Evolutionary conservation across 2,329 filamentous ascomycete species (phyloP).

Genomic region (Corinectria fuckeliana): DNA sequence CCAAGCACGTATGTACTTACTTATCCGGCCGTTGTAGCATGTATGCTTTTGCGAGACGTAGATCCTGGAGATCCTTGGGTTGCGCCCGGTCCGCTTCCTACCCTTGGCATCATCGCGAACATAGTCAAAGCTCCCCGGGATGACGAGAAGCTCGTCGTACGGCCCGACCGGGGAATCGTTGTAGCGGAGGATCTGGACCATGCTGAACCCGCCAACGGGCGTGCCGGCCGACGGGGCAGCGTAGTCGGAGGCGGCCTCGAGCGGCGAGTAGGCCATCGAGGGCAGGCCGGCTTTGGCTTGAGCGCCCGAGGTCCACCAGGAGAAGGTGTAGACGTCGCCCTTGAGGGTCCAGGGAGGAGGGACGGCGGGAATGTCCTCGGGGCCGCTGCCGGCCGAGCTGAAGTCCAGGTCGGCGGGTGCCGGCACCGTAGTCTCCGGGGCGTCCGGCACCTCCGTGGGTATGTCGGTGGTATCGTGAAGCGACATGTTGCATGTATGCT

Average conservation of each 20-base stretch:
- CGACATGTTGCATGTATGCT: neutral
- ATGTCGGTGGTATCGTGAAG: neutral
- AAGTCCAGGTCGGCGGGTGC: neutral
- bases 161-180: constrained; percentile 57
- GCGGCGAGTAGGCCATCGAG: constrained; percentile 51
- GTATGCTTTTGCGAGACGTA: constrained; percentile 61
- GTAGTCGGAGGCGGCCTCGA: constrained; percentile 52
- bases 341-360: constrained; percentile 53
- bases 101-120: constrained; percentile 44
- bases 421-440: neutral
- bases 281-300: constrained; percentile 43
- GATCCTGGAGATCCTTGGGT: constrained; percentile 56
- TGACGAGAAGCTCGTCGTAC: constrained; percentile 59
- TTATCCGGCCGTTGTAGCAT: constrained; percentile 59
- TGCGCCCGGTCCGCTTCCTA: constrained; percentile 41
- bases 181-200: constrained; percentile 60
- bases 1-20: constrained; percentile 42
- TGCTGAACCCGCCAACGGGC: constrained; percentile 53
- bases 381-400: neutral
- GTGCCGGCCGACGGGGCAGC: constrained; percentile 41
- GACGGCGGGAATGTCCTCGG: constrained; percentile 30
- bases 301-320: constrained; percentile 46
- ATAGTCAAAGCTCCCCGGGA: constrained; percentile 55
- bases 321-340: constrained; percentile 52
- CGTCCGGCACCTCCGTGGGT: neutral